Evolutionary conservation across 2,329 filamentous ascomycete species (phyloP).

Genomic region (Epichloe brachyelytri): DNA sequence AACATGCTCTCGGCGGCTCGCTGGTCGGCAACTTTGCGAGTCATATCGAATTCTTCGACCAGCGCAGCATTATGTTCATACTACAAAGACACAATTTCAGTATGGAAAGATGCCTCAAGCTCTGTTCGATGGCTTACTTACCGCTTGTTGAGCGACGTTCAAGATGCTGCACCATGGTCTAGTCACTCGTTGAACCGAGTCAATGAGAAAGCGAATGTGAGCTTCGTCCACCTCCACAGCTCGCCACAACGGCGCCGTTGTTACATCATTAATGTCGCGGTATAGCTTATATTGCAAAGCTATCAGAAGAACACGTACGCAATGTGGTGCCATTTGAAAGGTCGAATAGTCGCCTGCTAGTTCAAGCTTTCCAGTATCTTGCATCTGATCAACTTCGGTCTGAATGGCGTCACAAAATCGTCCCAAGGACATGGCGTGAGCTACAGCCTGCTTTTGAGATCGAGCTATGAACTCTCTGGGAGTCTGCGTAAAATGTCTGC

Average conservation of each 20-base stretch:
- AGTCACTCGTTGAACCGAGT: slow-evolving; percentile 21
- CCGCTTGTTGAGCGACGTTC: slow-evolving; percentile 16
- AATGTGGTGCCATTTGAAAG: slow-evolving; percentile 18
- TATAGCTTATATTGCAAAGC: slow-evolving; percentile 24
- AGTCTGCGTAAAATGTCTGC: slow-evolving; percentile 21
- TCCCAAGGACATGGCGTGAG: slow-evolving; percentile 23
- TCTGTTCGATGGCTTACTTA: slow-evolving; percentile 7
- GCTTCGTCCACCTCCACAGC: slow-evolving; percentile 19
- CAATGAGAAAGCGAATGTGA: slow-evolving; percentile 20
- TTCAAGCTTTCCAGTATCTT: slow-evolving; percentile 12
- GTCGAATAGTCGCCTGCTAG: slow-evolving; percentile 20
- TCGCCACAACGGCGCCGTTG: slow-evolving; percentile 24
- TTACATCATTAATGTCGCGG: slow-evolving; percentile 20
- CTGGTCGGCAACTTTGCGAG: slow-evolving; percentile 15
- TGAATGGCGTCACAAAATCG: slow-evolving; percentile 24
- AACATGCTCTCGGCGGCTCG: slow-evolving; percentile 5
- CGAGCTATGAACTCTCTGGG: slow-evolving; percentile 21
- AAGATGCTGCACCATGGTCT: slow-evolving; percentile 20
- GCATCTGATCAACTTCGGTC: slow-evolving; percentile 15
- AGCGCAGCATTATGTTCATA: slow-evolving; percentile 17
- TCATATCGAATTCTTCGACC: slow-evolving; percentile 20
- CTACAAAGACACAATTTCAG: slow-evolving; percentile 6
- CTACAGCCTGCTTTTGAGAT: slow-evolving; percentile 26
- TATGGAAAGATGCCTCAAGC: not conserved
- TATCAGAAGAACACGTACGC: slow-evolving; percentile 21